These are phyloP conservation scores for Phyllostachys edulis DNA, from an alignment of 176 grass and related monocot species.

Conservation along the genomic window DNA sequence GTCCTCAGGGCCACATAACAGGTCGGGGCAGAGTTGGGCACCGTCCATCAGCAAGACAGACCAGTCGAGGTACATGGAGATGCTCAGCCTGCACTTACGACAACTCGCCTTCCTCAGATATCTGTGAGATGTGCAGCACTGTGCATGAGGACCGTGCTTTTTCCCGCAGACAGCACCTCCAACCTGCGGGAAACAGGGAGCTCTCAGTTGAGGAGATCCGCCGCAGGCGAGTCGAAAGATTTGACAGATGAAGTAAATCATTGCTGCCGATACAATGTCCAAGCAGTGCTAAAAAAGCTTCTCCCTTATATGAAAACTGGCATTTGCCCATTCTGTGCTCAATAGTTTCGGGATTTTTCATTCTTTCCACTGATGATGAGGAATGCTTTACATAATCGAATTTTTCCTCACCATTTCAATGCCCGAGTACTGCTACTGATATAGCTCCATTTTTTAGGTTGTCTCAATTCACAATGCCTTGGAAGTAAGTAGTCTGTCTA, in stretches of 20 bases:
- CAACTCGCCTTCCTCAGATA: constrained; percentile 53
- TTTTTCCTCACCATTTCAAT: not conserved
- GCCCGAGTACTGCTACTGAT: not conserved
- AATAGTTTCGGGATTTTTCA: not conserved
- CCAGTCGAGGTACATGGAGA: constrained; percentile 49
- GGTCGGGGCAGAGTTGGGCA: constrained; percentile 52
- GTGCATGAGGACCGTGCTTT: constrained; percentile 26
- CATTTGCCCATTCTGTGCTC: not conserved
- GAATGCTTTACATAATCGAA: not conserved
- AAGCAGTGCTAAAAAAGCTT: not conserved
- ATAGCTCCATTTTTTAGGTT: not conserved
- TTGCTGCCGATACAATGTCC: not conserved
- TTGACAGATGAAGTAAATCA: constrained; percentile 48
- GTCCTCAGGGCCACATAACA: constrained; percentile 10
- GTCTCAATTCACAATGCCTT: not conserved
- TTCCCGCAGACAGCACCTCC: constrained; percentile 17
- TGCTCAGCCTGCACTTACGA: constrained; percentile 82
- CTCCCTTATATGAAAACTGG: not conserved
- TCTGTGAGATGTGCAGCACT: constrained; percentile 92
- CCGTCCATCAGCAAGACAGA: constrained; percentile 10
- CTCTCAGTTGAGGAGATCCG: constrained; percentile 66
- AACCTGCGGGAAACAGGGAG: not conserved
- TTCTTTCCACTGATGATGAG: not conserved
- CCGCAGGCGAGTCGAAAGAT: constrained; percentile 71
- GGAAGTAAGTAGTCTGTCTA: not conserved